Base-by-base conservation (phyloP, 257 asterid genomes). In the Orobanche coerulescens region DNA sequence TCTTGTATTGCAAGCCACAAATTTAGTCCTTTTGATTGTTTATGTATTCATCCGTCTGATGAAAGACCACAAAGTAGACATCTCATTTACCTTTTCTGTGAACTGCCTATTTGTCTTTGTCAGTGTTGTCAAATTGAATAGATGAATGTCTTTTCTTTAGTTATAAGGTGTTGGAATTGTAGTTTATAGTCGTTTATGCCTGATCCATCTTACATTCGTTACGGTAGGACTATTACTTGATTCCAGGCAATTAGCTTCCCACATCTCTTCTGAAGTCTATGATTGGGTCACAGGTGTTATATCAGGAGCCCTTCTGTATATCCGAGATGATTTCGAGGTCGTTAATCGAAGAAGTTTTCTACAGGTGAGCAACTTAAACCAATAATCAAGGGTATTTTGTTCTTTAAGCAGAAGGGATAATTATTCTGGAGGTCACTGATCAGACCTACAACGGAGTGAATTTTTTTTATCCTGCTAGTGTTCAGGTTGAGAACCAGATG, bases 251-350 rank as follows among this genome's bases (percentile, higher is more conserved):
- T 40, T 60, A 36, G 52, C 56, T 59, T 49, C 23, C 48, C 13
- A 25, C 33, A 24, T 68, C 58, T 42, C 42, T 61, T 65, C 13
- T 69, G 33, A 66, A 18, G 63, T 40, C 33, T 54, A 23, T 63
- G 28, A 66, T 54, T 70, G 77, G 79, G 55, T 71, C 65, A 55
- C 84, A 91, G 97, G 98, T 65, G 96, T 92, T 55, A 88, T 92
- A 74, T 92, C 98, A 18, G 98, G 98, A 69, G 98, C 98, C 19
- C 94, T 92, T 51, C 69, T 92, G 76, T 92, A 92, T 60, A 88
- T 92, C 23, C 75, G 83, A 58, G 95, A 85, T 79, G 98, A 92
- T 24, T 92, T 92, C 59, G 84, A 79, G 72, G 84, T 78, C 65
- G 98, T 92, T 34, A 68, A 81, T n/a, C 75, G 31, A 57, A 92